phyloP scores from a whole-genome alignment of 1,139 yeast genomes.

The Protomyces macrosporus region DNA sequence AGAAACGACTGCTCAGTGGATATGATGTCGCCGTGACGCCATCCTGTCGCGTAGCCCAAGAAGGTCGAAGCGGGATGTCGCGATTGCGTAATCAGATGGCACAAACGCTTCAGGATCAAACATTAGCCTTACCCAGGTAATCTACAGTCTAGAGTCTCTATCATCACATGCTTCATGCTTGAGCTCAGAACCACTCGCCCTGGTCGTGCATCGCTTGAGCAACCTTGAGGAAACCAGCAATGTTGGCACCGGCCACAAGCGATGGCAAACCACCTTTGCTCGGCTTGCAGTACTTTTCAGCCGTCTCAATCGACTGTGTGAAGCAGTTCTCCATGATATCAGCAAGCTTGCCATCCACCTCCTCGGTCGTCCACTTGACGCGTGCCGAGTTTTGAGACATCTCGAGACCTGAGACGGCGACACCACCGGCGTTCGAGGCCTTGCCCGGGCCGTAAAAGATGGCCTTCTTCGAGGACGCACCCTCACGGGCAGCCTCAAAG shows the following conservation, averaged over 20 bases:
- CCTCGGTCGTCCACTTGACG: conserved; percentile 78
- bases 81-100: too few species aligned
- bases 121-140: too few species aligned
- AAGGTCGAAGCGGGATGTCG: too few species aligned
- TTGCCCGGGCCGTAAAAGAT: conserved; percentile 99
- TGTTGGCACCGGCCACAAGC: conserved; percentile 95
- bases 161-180: too few species aligned
- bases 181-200: conserved; percentile 59
- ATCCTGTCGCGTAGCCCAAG: too few species aligned
- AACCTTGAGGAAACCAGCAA: conserved; percentile 97
- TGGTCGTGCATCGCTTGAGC: conserved; percentile 97
- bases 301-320: conserved; percentile 85
- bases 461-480: conserved; percentile 38
- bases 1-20: too few species aligned
- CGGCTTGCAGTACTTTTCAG: conserved; percentile 71
- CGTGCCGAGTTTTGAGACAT: conserved; percentile 99
- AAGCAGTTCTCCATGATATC: conserved; percentile 89
- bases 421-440: conserved; percentile 99
- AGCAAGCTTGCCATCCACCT: conserved; percentile 82
- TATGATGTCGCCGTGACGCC: too few species aligned
- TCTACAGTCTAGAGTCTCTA: too few species aligned
- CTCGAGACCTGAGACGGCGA: conserved; percentile 95
- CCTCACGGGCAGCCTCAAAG: conserved; percentile 57
- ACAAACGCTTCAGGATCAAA: too few species aligned
- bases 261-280: conserved; percentile 70